A percentile compares a stretch with the other conserved stretches of the same genome.
phyloP scores from a whole-genome alignment of 2,329 filamentous ascomycete genomes.

The Podosphaera fusca region DNA sequence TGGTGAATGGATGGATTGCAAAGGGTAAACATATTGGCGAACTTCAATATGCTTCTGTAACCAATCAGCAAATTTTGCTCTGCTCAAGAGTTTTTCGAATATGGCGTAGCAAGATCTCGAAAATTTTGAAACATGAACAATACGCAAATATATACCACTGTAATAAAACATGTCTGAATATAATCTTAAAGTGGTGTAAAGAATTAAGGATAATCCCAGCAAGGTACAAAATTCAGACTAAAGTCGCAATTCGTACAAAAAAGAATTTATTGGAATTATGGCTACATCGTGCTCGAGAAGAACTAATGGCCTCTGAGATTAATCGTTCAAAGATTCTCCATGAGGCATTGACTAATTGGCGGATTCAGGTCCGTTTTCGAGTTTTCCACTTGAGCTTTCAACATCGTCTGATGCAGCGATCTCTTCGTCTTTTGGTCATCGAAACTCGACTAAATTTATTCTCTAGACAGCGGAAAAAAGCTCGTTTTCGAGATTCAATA shows the following conservation, averaged over 20 bases:
- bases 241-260: conserved; percentile 22
- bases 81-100: conserved; percentile 6
- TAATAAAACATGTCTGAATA: conserved; percentile 3
- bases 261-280: conserved; percentile 25
- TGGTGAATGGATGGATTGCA: conserved; percentile 10
- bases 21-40: conserved; percentile 6
- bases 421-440: conserved; percentile 38
- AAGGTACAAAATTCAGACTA: conserved; percentile 19
- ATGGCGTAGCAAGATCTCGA: conserved; percentile 9
- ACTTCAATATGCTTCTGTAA: conserved; percentile 7
- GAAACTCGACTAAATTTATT: conserved; percentile 19
- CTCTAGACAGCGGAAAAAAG: conserved; percentile 18
- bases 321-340: conserved; percentile 28
- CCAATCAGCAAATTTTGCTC: conserved; percentile 7
- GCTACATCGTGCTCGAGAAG: conserved; percentile 22
- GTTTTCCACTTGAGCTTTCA: conserved; percentile 28
- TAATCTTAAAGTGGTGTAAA: conserved; percentile 11
- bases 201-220: conserved; percentile 12
- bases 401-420: conserved; percentile 29
- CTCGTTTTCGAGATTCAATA: conserved; percentile 19
- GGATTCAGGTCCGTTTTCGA: conserved; percentile 31
- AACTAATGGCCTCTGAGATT: conserved; percentile 24
- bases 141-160: conserved; percentile 5
- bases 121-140: conserved; percentile 3
- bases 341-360: conserved; percentile 37